Evolutionary conservation across 2,329 filamentous ascomycete species (phyloP), one percentile per base, ranked within the genome.

Genomic region (Trichoderma pleuroti): DNA sequence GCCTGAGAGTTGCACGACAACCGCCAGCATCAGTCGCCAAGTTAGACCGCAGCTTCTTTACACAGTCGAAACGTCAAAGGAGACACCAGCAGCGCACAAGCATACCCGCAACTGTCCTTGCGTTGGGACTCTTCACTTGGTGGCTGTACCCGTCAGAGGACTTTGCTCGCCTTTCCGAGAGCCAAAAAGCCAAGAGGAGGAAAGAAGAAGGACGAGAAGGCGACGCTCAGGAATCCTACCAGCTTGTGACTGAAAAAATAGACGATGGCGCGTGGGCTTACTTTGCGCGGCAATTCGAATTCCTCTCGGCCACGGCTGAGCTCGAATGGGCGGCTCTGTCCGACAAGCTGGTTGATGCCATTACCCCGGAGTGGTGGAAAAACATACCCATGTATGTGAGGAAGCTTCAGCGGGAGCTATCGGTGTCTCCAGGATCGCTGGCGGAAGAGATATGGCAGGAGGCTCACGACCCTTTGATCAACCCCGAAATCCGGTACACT

Each of bases 391-490:
- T 85, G 4, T 93, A 93, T 68, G 83, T 97, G 69, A 86, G 88
- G 72, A 98, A 97, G 80, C 86, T 98, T 39, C 94, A 97, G 78
- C 88, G 88, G 26, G 95, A 98, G 81, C 85, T 98, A 18, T 96
- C 93, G 39, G 91, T 96, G 89, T 89, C 91, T 0, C 92, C 93
- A 0, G 95, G 94, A 1, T 97, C 94, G 0, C 83, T 99, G 54
- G 93, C 95, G 14, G 92, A 97, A 77, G 93, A 98, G 75, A 96
- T 99, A 71, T 98, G 96, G 96, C 85, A 86, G 73, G 95, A 98
- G 76, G 93, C 96, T 1, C 92, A 94, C 71, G 93, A 98, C 77
- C 89, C 94, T 0, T 85, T 89, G 61, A 85, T 92, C 73, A 93
- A 98, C 75, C 95, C 95, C 0, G 96, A 99, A 78, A 97, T 98